Evolutionary conservation across 73 alveolate species (phyloP).

Genomic region (Stentor coeruleus): DNA sequence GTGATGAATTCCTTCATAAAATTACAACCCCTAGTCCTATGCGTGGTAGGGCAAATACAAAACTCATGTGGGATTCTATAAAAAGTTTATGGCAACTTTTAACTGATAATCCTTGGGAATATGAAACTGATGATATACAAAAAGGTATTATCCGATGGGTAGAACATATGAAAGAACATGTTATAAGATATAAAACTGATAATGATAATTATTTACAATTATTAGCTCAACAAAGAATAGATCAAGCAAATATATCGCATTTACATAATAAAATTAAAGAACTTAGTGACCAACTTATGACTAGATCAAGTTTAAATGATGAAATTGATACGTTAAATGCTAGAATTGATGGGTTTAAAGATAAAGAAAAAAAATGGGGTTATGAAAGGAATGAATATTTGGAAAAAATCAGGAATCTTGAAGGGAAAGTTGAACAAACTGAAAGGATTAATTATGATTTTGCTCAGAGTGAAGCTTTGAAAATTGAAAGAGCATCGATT

Average conservation of each 20-base stretch:
- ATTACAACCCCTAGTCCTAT: conserved; percentile 15
- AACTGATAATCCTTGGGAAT: conserved; percentile 3
- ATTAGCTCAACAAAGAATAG: conserved; percentile 1
- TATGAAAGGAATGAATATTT: background rate
- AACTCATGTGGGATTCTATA: conserved; percentile 13
- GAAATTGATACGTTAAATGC: conserved; percentile 1
- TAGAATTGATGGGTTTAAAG: conserved; percentile 1
- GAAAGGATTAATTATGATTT: background rate
- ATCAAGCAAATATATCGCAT: background rate
- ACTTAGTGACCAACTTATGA: background rate
- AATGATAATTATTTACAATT: background rate
- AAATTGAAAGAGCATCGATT: background rate
- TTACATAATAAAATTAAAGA: background rate
- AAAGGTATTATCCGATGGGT: conserved; percentile 24
- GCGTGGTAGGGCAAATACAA: background rate
- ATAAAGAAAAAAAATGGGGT: background rate
- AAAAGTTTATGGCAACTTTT: background rate
- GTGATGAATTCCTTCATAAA: background rate
- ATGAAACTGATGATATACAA: background rate
- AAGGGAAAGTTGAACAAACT: background rate
- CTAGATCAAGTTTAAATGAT: background rate
- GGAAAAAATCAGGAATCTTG: background rate
- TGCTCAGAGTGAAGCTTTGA: background rate
- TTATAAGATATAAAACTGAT: background rate
- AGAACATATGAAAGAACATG: conserved; percentile 9